Base-by-base conservation (phyloP, 2,329 filamentous ascomycete genomes). In the Botrytis galanthina region DNA sequence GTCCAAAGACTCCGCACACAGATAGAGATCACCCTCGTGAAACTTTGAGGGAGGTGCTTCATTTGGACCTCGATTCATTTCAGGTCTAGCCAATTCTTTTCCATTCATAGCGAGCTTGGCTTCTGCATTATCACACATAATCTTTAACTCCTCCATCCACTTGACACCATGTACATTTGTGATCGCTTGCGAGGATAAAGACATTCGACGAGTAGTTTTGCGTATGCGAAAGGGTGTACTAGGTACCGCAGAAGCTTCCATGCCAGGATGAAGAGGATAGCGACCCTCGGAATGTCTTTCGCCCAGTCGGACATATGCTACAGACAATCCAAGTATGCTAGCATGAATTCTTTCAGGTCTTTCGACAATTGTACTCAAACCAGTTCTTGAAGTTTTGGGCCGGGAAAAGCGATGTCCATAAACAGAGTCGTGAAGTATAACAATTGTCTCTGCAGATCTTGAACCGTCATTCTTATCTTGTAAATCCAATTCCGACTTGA, bases 351-450 rank as follows among this genome's bases (percentile, higher is more conserved):
- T 88, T 84, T 99, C 96, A 0, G 96, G 96, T 18, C 96, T 88
- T 83, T 99, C 96, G 67, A 99, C 95, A 76, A 99, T 97, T 73
- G 91, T 92, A 78, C 86, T 89, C 1, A 98, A 86, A 26, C 88
- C 87, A 62, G 85, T 87, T 78, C 92, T 92, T 35, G 90, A 91
- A 0, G 94, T 92, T 78, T 92, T 91, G 6, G 94, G 94, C 62
- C 96, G 88, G 18, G 95, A 93, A 82, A 91, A 99, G 35, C 94
- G 91, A 83, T 99, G 96, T 37, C 95, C 95, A 81, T 98, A 99
- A 83, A 95, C 97, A 71, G 92, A 91, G 83, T 99, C 96, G 79
- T 98, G 94, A 2, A 99, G 84, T 44, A 99, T 87, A 64, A 98
- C 94, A 7, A 97, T 83, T 0, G 94, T 94, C 74, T 94, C 85